Conservation (phyloP, 495 filamentous ascomycete genomes). For the Rostrohypoxylon terebratum region DNA sequence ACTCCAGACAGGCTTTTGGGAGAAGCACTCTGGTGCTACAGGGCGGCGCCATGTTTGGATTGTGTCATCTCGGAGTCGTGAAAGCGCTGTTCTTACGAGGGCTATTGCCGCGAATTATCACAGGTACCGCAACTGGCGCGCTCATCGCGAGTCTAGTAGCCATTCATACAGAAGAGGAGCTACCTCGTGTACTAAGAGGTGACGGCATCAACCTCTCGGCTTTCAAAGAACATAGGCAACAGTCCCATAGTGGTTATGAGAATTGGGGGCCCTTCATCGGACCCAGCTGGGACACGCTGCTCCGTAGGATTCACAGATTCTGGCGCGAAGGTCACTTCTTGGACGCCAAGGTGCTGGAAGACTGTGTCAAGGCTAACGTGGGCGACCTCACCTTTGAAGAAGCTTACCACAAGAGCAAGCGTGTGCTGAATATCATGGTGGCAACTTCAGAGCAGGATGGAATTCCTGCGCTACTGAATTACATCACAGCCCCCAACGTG, state of each 20-base stretch:
- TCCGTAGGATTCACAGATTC: slow-evolving; percentile 73
- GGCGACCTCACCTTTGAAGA: slow-evolving; percentile 95
- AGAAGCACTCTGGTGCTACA: slow-evolving; percentile 87
- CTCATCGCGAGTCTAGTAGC: slow-evolving; percentile 91
- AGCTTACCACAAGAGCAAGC: slow-evolving; percentile 85
- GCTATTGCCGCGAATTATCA: slow-evolving; percentile 88
- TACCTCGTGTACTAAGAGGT: slow-evolving; percentile 79
- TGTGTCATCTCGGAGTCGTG: slow-evolving; percentile 92
- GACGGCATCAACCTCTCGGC: slow-evolving; percentile 86
- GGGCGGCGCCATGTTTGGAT: slow-evolving; percentile 90
- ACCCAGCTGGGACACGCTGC: slow-evolving; percentile 67
- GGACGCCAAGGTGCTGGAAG: slow-evolving; percentile 83
- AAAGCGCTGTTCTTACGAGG: slow-evolving; percentile 89
- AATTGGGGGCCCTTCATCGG: slow-evolving; percentile 43
- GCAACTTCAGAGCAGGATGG: slow-evolving; percentile 78
- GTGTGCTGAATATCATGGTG: slow-evolving; percentile 93
- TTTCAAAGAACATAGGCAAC: slow-evolving; percentile 65
- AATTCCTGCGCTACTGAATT: slow-evolving; percentile 88
- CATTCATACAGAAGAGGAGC: slow-evolving; percentile 88
- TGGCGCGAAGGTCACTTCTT: slow-evolving; percentile 82
- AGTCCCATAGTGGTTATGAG: slow-evolving; percentile 25
- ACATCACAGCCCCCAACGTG: slow-evolving; percentile 94
- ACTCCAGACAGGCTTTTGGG: slow-evolving; percentile 91
- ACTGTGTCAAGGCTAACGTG: slow-evolving; percentile 86
- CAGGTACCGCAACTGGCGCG: slow-evolving; percentile 89